Evolutionary conservation across 2,329 filamentous ascomycete genomes (phyloP), one percentile per base, ranked within the genome.

Genomic region (Colletotrichum shisoi): DNA sequence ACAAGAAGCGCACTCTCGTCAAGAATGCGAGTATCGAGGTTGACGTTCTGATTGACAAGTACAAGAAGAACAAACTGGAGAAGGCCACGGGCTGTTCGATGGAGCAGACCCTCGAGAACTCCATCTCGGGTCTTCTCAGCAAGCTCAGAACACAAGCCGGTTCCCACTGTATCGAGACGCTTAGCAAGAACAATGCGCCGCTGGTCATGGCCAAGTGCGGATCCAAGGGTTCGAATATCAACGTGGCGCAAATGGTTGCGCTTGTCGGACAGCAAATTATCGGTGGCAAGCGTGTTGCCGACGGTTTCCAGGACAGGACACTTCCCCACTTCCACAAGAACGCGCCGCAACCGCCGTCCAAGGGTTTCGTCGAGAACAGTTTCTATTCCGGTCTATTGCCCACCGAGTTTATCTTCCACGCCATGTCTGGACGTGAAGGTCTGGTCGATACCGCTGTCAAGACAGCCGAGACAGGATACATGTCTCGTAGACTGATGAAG

Each of bases 241-340:
- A 99, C 83, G 95, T 99, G 40, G 95, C 95, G 9, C 95, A 99
- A 81, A 99, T 99, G 95, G 91, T 98, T 76, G 94, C 95, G 63
- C 89, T 94, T 67, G 95, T 99, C 75, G 95, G 95, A 57, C 95
- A 99, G 79, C 95, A 99, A 73, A 97, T 98, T 86, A 98, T 99
- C 74, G 91, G 91, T 68, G 93, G 93, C 56, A 88, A 91, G 74
- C 94, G 95, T 86, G 94, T 99, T 39, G 87, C 92, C 51, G 93
- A 99, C 79, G 95, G 95, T 7, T 99, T 99, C 80, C 94, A 98
- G 76, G 94, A 98, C 77, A 89, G 95, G 73, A 97, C 91, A 63
- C 79, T 99, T 61, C 95, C 95, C 45, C 95, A 99, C 78, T 99
- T 98, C 76, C 90, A 93, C 61, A 98, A 98, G 78, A 93, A 95